Percentiles rank a stretch among this genome's conserved stretches.
Conservation (phyloP, 345 rosid genomes). For the Angophora floribunda region DNA sequence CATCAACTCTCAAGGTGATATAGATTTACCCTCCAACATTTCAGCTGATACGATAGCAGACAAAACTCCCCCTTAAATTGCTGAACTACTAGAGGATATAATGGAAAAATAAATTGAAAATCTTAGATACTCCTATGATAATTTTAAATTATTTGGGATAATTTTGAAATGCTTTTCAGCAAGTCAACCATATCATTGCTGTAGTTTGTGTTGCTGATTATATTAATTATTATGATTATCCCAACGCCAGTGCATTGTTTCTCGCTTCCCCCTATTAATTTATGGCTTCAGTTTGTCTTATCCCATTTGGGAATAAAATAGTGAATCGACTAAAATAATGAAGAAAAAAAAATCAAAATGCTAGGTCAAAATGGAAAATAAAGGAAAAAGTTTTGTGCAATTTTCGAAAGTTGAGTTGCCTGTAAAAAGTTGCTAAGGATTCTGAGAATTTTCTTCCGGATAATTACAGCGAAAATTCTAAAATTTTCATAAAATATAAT, state of each 20-base stretch:
- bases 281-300: neutral
- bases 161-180: neutral
- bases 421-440: neutral
- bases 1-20: neutral
- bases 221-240: neutral
- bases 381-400: neutral
- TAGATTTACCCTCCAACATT: no score
- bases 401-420: neutral
- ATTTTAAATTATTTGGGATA: neutral
- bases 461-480: no score
- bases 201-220: neutral
- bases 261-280: neutral
- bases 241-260: neutral
- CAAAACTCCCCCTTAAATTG: neutral
- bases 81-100: neutral
- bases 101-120: no score
- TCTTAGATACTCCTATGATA: neutral
- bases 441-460: no score
- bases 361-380: neutral
- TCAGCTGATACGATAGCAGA: no score
- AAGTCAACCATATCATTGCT: neutral
- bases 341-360: neutral
- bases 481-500: no score
- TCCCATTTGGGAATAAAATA: neutral
- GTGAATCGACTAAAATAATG: neutral